These are phyloP conservation scores for Yamadazyma scolyti DNA, from an alignment of 805 yeast genomes.

Conservation along the genomic window DNA sequence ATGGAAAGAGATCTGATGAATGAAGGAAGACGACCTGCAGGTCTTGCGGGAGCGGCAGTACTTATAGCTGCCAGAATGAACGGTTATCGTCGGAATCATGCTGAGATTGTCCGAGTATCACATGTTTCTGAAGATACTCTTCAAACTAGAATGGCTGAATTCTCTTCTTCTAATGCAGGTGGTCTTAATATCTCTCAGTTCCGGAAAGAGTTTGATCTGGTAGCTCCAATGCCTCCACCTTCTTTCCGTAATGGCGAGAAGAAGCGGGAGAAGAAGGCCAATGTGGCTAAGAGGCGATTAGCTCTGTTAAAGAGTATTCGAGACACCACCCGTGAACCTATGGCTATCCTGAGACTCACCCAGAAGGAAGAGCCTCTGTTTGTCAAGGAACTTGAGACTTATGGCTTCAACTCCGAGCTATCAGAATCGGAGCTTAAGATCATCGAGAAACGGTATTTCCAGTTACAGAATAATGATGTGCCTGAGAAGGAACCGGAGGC, in stretches of 20 bases:
- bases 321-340: too few relatives aligned
- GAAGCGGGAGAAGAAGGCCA: constrained; percentile 29
- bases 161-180: constrained; percentile 73
- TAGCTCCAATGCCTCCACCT: constrained; percentile 84
- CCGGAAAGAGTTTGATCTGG: constrained; percentile 47
- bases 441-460: too few relatives aligned
- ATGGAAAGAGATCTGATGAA: constrained; percentile 96
- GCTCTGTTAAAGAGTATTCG: too few relatives aligned
- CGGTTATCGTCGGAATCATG: constrained; percentile 84
- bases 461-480: too few relatives aligned
- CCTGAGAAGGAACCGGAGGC: too few relatives aligned
- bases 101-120: constrained; percentile 92
- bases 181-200: constrained; percentile 69
- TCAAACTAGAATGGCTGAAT: constrained; percentile 86
- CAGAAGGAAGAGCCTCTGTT: too few relatives aligned
- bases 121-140: constrained; percentile 93
- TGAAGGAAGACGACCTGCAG: constrained; percentile 97
- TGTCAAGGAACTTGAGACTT: too few relatives aligned
- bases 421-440: too few relatives aligned
- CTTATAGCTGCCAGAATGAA: constrained; percentile 95
- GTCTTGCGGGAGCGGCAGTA: constrained; percentile 96
- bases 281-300: too few relatives aligned
- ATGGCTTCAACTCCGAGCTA: too few relatives aligned
- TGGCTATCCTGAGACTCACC: too few relatives aligned
- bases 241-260: constrained; percentile 55